Evolutionary conservation across 2,329 filamentous ascomycete species (phyloP).

Genomic region (Hymenoscyphus fructigenus): DNA sequence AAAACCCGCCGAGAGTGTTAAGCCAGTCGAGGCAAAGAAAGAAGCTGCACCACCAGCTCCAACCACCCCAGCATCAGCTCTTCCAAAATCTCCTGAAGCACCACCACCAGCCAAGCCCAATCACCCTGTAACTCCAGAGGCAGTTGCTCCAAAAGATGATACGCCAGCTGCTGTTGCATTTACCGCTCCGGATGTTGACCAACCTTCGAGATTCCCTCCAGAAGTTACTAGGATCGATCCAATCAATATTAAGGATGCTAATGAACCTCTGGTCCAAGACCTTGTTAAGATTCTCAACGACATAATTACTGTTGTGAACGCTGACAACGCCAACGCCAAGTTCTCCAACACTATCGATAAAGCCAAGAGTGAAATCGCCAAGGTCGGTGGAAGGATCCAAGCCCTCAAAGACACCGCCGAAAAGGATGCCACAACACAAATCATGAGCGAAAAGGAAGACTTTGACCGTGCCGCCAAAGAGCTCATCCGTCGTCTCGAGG

Average conservation of each 20-base stretch:
- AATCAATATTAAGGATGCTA: conserved; percentile 70
- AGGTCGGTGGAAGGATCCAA: conserved; percentile 76
- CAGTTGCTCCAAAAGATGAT: background rate
- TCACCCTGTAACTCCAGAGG: conserved; percentile 18
- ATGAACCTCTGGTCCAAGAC: conserved; percentile 87
- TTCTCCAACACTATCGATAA: conserved; percentile 78
- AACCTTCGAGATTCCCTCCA: conserved; percentile 63
- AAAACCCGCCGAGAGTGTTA: conserved; percentile 33
- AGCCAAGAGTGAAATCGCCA: conserved; percentile 79
- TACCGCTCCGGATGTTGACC: conserved; percentile 61
- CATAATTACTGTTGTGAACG: conserved; percentile 90
- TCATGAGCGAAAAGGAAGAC: conserved; percentile 59
- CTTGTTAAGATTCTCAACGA: conserved; percentile 95
- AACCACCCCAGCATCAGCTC: conserved; percentile 19
- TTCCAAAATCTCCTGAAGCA: conserved; percentile 28
- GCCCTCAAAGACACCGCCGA: conserved; percentile 71
- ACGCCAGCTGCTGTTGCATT: conserved; percentile 20
- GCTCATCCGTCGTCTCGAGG: conserved; percentile 84
- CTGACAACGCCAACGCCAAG: conserved; percentile 73
- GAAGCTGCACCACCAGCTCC: conserved; percentile 30
- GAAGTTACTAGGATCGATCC: conserved; percentile 71
- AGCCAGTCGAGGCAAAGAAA: conserved; percentile 40
- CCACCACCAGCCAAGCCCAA: conserved; percentile 21
- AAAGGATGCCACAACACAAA: conserved; percentile 68
- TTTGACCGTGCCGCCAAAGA: conserved; percentile 87